These are phyloP conservation scores for Saccharomycopsis schoenii DNA, from an alignment of 805 yeast species.

Conservation along the genomic window DNA sequence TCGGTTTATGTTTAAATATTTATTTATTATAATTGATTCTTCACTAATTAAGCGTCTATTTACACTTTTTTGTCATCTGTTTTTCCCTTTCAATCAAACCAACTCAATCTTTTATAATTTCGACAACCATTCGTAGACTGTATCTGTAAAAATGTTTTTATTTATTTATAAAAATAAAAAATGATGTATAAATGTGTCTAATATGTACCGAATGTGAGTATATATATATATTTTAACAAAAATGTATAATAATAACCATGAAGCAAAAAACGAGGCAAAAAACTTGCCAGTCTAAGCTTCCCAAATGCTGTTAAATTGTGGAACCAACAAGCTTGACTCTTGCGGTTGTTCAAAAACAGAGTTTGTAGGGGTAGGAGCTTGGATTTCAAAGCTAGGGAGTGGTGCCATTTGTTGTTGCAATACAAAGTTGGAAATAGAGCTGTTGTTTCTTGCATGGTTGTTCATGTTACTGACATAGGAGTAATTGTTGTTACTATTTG, in stretches of 20 bases:
- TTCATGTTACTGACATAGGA: not conserved
- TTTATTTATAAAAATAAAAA: too few relatives aligned
- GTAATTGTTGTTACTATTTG: constrained; percentile 1
- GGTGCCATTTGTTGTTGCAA: not conserved
- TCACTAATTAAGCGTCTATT: too few relatives aligned
- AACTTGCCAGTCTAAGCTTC: not conserved
- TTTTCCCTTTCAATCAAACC: too few relatives aligned
- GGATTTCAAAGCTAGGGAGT: constrained; percentile 1
- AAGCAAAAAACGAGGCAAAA: not conserved
- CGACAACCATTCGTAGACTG: too few relatives aligned
- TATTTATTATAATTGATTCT: too few relatives aligned
- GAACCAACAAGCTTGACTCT: not conserved
- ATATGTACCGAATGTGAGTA: not conserved
- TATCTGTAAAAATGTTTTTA: too few relatives aligned
- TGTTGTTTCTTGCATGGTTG: constrained; percentile 1
- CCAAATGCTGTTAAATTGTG: not conserved
- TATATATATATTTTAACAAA: not conserved
- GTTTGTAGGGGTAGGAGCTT: constrained; percentile 1
- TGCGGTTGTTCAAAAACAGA: not conserved
- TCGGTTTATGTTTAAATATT: too few relatives aligned
- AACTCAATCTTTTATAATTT: too few relatives aligned
- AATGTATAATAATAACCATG: not conserved
- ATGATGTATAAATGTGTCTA: not conserved
- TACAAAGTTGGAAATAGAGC: not conserved
- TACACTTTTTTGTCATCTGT: too few relatives aligned